Evolutionary conservation across 148 eudicot species (phyloP), one percentile per base, ranked within the genome.

Genomic region (Linanthus parryae): DNA sequence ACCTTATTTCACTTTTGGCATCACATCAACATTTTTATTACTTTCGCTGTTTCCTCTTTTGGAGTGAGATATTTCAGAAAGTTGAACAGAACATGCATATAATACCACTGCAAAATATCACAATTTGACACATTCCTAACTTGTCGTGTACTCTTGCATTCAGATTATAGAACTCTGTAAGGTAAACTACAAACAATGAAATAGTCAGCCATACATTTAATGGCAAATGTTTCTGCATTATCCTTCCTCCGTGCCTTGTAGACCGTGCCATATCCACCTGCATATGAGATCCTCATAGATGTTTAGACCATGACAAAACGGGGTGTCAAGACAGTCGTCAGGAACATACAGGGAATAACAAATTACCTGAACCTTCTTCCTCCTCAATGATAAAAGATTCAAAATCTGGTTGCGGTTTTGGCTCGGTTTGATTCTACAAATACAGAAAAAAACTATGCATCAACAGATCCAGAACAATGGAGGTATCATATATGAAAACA

Each of bases 301-400:
- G 13, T 18, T 30, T 2, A 25, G 10, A 2, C 12, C 4, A 29
- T 17, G 8, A 29, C 23, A 17, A 40, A 48, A 44, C 7, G 15
- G 23, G 14, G 15, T 29, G 21, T 9, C 23, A 53, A 24, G 58
- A 27, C 3, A 12, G 25, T 26, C 20, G 16, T 11, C 19, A 8
- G 33, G 28, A 56, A 40, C 13, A 44, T 43, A 50, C n/a, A 58
- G 14, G 25, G 11, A 44, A 25, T 26, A 30, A 54, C n/a, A n/a
- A n/a, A n/a, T n/a, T 78, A 94, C 99, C 99, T 74, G 99, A 94
- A 26, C 99, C 99, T 75, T 94, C 99, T 74, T 88, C 88, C 58
- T 80, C 85, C 74, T 84, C 88, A 17, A 84, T 87, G 38, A 51
- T 44, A 67, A 62, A 94, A 25, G 78, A 59, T 30, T 82, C 84